Evolutionary conservation across 2,329 filamentous ascomycete species (phyloP), one percentile per base, ranked within the genome.

Genomic region (Verruconis gallopava): DNA sequence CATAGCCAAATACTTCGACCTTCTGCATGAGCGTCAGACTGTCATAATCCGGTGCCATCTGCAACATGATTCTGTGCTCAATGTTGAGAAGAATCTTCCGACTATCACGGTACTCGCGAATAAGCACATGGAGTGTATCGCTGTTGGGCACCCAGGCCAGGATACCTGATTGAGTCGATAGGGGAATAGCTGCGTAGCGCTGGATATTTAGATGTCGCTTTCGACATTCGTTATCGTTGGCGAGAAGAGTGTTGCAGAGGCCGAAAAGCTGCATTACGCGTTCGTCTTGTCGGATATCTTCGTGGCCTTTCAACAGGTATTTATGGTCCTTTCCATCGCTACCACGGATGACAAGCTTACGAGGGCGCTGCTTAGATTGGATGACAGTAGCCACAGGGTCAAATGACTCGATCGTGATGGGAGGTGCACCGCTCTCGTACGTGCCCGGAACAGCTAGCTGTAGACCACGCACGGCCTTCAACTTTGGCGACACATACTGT

Each of bases 11-110:
- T 9, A 99, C 91, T 61, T 99, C 93, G 1, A 98, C 93, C 66
- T 98, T 99, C 59, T 99, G 93, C 91, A 99, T 96, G 25, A 99
- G 74, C 1, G 93, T 96, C 37, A 99, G 77, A 54, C 94, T 95
- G 57, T 98, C 91, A 55, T 96, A 98, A 58, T 99, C 91, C 0
- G 91, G 93, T 18, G 91, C 91, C 91, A 98, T 98, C 61, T 99
- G 93, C 44, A 99, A 69, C 91, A 99, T 99, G 59, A 98, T 98
- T 34, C 93, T 82, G 58, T 99, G 91, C 65, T 99, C 91, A 49
- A 99, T 99, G 56, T 98, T 99, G 50, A 98, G 79, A 30, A 99
- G 67, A 49, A 99, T 99, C 66, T 95, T 94, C 42, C 91, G 79
- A 51, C 83, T 93, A 61, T 98, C 93, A 47, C 91, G 83, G 58